Conservation (phyloP, 2,329 filamentous ascomycete species). For the Ampelomyces quisqualis region DNA sequence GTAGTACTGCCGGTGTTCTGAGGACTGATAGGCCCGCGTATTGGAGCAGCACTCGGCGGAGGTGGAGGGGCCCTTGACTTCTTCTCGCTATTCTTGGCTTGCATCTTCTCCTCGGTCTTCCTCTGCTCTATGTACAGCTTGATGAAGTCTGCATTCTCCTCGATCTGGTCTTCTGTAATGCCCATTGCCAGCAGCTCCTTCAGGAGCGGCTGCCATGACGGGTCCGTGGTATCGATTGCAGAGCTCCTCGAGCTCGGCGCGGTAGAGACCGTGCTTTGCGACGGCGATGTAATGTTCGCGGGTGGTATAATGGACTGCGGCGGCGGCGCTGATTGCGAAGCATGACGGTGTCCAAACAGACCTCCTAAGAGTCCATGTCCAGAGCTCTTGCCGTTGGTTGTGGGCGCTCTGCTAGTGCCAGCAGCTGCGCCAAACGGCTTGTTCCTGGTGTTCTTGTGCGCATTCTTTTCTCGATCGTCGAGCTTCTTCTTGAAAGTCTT, state of each 20-base stretch:
- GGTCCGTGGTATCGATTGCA: constrained; percentile 62
- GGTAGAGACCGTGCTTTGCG: constrained; percentile 36
- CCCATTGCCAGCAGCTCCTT: constrained; percentile 64
- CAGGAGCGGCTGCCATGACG: constrained; percentile 61
- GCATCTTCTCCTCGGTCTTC: constrained; percentile 53
- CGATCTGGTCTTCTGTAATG: constrained; percentile 68
- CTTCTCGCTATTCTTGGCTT: constrained; percentile 51
- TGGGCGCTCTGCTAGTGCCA: constrained; percentile 22
- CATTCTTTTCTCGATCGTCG: constrained; percentile 93
- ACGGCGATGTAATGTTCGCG: constrained; percentile 42
- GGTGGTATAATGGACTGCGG: constrained; percentile 54
- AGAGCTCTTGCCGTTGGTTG: constrained; percentile 32
- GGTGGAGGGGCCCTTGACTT: constrained; percentile 62
- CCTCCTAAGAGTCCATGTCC: constrained; percentile 51
- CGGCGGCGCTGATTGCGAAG: constrained; percentile 44
- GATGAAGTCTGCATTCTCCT: constrained; percentile 67
- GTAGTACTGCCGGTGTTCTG: constrained; percentile 58
- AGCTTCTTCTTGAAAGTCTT: constrained; percentile 97
- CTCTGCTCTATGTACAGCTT: constrained; percentile 66
- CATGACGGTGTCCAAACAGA: constrained; percentile 54
- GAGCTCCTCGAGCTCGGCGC: constrained; percentile 44
- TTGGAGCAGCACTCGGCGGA: constrained; percentile 50
- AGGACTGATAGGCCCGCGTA: constrained; percentile 55
- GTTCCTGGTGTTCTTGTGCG: constrained; percentile 78
- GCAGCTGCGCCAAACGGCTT: constrained; percentile 65